Base-by-base conservation (phyloP, 23 red algal species). In the Rhodosorus marinus region DNA sequence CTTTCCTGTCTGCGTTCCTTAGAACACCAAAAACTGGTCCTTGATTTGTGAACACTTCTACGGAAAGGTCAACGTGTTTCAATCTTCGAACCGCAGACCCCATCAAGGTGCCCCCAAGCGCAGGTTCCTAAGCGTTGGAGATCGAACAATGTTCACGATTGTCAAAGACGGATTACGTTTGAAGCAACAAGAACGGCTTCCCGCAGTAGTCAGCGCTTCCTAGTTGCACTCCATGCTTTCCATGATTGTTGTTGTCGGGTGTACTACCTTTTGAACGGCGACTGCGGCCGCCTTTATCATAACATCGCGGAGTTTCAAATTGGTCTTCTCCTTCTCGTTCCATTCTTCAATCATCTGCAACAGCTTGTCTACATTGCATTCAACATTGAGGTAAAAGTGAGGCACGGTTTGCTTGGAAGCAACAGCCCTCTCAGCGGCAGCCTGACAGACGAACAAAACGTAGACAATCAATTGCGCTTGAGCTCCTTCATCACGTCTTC, bases 11-110 rank as follows among this genome's bases (percentile, higher is more conserved):
- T 1, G 78, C 90, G 46, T 84, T 62, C 54, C 54, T 76, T 21
- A 98, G 69, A 47, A 98, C 81, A 6, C 79, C 79, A 6, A 74
- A 81, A 20, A 98, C 81, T n/a, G 86, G 33, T 27, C 90, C 90
- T 40, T 52, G 33, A 28, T 80, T 75, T 5, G 83, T 80, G 74
- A 68, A 60, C 23, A 92, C 72, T 6, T 73, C 83, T 31, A 92
- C 70, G 6, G 61, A 71, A 26, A 90, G 63, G 46, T 90, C 82
- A 8, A 73, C 82, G 8, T 47, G 52, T 51, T 90, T 52, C 49
- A 72, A 90, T 9, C 64, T 63, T 29, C 82, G 72, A 20, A 90
- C 72, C 31, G 67, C 67, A 52, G 62, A 58, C 20, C 69, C 82
- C 50, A 75, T 77, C 82, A 71, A 90, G 47, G 78, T 71, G 23